Evolutionary conservation across 2,329 filamentous ascomycete genomes (phyloP).

Genomic region (Diatrype stigma): DNA sequence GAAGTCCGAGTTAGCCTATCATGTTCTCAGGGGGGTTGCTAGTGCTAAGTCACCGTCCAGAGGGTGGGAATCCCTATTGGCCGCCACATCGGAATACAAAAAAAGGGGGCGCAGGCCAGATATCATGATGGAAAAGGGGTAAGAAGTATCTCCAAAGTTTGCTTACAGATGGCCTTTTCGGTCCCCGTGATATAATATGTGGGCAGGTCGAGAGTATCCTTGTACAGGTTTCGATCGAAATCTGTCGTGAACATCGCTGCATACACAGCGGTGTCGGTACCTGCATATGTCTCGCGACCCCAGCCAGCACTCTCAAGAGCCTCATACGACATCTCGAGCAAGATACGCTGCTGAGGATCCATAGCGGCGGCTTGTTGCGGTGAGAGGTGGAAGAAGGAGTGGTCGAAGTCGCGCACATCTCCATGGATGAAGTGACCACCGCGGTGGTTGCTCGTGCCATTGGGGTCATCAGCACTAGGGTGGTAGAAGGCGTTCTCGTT

Average conservation of each 20-base stretch:
- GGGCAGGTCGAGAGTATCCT: slow-evolving; percentile 13
- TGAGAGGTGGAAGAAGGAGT: slow-evolving; percentile 9
- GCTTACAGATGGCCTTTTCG: slow-evolving; percentile 8
- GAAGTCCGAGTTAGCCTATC: neutral
- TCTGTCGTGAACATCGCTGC: slow-evolving; percentile 7
- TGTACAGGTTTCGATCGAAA: slow-evolving; percentile 8
- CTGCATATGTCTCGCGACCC: neutral
- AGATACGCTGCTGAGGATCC: slow-evolving; percentile 11
- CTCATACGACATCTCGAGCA: slow-evolving; percentile 10
- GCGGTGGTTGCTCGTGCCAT: slow-evolving; percentile 8
- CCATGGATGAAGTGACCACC: slow-evolving; percentile 11
- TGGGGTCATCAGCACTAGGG: slow-evolving; percentile 5
- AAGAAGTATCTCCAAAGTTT: neutral
- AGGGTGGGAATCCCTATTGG: too few relatives aligned
- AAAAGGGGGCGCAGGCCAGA: too few relatives aligned
- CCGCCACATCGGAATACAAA: too few relatives aligned
- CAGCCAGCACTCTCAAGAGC: slow-evolving; percentile 10
- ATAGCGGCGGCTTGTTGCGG: slow-evolving; percentile 4
- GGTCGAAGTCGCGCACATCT: slow-evolving; percentile 9
- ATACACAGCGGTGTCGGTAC: slow-evolving; percentile 6
- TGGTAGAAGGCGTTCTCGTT: slow-evolving; percentile 8
- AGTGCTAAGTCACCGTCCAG: too few relatives aligned
- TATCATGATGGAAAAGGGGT: neutral
- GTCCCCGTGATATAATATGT: slow-evolving; percentile 13
- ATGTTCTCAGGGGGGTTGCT: neutral